A percentile compares a stretch with the other conserved stretches of the same genome.
Evolutionary conservation across 192 early-diverging fungal species (phyloP).

Genomic region (Backusella australiensis): DNA sequence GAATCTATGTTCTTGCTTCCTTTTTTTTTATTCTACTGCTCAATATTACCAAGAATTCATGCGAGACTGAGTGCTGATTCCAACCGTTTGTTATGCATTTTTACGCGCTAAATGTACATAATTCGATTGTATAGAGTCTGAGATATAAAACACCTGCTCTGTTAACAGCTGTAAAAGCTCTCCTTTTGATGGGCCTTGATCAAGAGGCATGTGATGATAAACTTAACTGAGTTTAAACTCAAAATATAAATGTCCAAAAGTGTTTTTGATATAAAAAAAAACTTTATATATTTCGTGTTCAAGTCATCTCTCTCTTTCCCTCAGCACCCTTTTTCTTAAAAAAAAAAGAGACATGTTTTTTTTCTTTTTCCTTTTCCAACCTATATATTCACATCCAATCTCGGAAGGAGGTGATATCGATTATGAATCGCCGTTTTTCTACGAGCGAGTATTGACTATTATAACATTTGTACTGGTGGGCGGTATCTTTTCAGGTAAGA

Average conservation of each 20-base stretch:
- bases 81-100: too few species aligned
- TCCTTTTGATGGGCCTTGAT: not conserved
- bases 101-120: not conserved
- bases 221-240: not conserved
- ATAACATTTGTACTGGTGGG: conserved; percentile 66
- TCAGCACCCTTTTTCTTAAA: not conserved
- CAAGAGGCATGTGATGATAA: not conserved
- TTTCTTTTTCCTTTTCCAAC: not conserved
- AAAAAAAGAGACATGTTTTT: not conserved
- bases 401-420: conserved; percentile 5
- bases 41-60: too few species aligned
- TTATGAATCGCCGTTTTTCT: conserved; percentile 12
- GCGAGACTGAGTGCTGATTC: too few species aligned
- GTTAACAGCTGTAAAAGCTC: not conserved
- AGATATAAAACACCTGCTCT: not conserved
- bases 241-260: not conserved
- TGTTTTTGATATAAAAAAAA: not conserved
- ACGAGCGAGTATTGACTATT: not conserved
- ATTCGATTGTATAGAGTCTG: not conserved
- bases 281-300: not conserved
- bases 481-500: conserved; percentile 71
- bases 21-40: too few species aligned
- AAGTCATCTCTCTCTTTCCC: not conserved
- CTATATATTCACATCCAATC: not conserved
- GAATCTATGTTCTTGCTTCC: too few species aligned